phyloP scores from a whole-genome alignment of 1,139 yeast species.

The Lipomyces yarrowii region DNA sequence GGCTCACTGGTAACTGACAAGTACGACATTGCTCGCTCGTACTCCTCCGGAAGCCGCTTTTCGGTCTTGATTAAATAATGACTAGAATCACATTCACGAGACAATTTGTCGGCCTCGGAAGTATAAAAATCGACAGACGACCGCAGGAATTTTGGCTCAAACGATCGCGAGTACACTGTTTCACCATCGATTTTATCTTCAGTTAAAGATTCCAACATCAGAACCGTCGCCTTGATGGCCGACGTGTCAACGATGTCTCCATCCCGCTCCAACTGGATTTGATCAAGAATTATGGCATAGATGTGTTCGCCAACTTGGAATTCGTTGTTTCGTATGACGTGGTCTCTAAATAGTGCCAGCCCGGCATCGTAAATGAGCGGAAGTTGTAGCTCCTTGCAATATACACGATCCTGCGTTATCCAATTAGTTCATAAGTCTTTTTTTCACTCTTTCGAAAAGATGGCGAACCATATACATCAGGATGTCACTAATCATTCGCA shows the following conservation, averaged over 20 bases:
- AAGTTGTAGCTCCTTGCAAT: slow-evolving; percentile 69
- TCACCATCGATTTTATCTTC: slow-evolving; percentile 45
- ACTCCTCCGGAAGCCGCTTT: slow-evolving; percentile 61
- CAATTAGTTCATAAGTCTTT: slow-evolving; percentile 24
- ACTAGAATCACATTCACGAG: slow-evolving; percentile 52
- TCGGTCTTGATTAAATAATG: slow-evolving; percentile 58
- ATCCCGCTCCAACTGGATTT: slow-evolving; percentile 61
- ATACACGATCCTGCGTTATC: slow-evolving; percentile 60
- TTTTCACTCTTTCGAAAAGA: background rate
- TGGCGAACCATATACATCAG: slow-evolving; percentile 65
- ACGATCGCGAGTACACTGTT: slow-evolving; percentile 60
- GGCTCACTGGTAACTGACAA: slow-evolving; percentile 59
- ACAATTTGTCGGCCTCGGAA: slow-evolving; percentile 50
- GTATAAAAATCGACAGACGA: slow-evolving; percentile 61
- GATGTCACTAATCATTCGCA: slow-evolving; percentile 83
- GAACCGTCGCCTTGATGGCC: slow-evolving; percentile 61
- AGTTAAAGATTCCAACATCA: slow-evolving; percentile 68
- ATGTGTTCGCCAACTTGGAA: slow-evolving; percentile 57
- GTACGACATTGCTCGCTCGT: slow-evolving; percentile 56
- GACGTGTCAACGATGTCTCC: slow-evolving; percentile 64
- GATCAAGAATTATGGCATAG: slow-evolving; percentile 55
- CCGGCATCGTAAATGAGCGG: slow-evolving; percentile 79
- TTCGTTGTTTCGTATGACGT: slow-evolving; percentile 48
- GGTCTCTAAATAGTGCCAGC: slow-evolving; percentile 56
- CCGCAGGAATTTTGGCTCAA: slow-evolving; percentile 66